Conservation (phyloP, 352 stramenopile species). For the Phytophthora tentaculata region DNA sequence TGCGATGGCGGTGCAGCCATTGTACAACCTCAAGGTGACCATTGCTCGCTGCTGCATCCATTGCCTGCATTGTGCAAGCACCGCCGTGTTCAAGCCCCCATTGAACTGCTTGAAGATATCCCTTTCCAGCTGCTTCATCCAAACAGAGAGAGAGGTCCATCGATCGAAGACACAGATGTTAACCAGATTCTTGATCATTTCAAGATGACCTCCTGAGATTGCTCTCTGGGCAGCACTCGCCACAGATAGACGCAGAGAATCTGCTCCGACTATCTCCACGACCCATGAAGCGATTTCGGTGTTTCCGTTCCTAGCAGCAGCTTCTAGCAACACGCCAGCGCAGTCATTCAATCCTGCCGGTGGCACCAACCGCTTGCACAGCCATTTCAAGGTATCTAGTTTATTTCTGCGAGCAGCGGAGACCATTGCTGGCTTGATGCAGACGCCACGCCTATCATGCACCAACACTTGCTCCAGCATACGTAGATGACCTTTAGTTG, state of each 20-base stretch:
- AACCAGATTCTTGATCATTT: constrained; percentile 25
- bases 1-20: constrained; percentile 31
- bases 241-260: constrained; percentile 22
- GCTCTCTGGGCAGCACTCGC: constrained; percentile 25
- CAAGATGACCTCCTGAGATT: constrained; percentile 29
- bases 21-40: constrained; percentile 31
- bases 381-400: constrained; percentile 24
- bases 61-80: constrained; percentile 20
- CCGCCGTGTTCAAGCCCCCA: constrained; percentile 31
- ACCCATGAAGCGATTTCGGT: constrained; percentile 18
- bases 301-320: too few species aligned
- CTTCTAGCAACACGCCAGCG: too few species aligned
- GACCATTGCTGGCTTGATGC: constrained; percentile 22
- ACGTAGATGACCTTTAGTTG: constrained; percentile 14
- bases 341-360: too few species aligned
- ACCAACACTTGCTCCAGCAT: constrained; percentile 35
- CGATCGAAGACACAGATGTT: constrained; percentile 17
- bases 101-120: constrained; percentile 26
- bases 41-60: constrained; percentile 31
- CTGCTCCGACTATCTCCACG: constrained; percentile 15
- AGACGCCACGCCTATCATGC: constrained; percentile 23
- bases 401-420: constrained; percentile 16
- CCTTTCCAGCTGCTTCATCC: constrained; percentile 27
- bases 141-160: constrained; percentile 15
- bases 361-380: constrained; percentile 14